Percentiles rank a stretch among this genome's conserved stretches.
phyloP scores from a whole-genome alignment of 331 rosid genomes.

The Malus hybrid region DNA sequence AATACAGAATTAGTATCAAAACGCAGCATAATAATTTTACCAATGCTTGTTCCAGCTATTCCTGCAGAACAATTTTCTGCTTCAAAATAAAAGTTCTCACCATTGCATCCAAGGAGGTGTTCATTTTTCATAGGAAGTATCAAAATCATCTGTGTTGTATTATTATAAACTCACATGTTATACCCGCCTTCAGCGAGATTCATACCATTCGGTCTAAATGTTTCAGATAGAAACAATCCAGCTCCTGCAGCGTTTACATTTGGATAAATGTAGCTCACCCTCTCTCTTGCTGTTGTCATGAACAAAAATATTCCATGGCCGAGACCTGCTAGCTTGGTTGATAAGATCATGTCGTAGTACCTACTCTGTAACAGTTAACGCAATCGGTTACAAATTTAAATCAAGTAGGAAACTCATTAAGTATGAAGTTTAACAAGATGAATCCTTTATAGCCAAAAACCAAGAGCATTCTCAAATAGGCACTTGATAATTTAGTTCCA shows the following conservation, averaged over 20 bases:
- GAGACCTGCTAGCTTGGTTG: slow-evolving; percentile 85
- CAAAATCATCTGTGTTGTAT: slow-evolving; percentile 3
- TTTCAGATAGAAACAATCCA: slow-evolving; percentile 67
- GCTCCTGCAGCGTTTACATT: slow-evolving; percentile 95
- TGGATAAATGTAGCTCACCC: slow-evolving; percentile 81
- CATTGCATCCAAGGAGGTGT: background rate
- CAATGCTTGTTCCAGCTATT: background rate
- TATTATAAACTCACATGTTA: slow-evolving; percentile 51
- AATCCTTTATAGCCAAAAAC: no score
- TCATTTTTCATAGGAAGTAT: background rate
- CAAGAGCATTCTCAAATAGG: background rate
- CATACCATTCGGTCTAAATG: slow-evolving; percentile 45
- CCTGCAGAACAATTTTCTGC: background rate
- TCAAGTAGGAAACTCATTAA: background rate
- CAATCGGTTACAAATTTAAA: slow-evolving; percentile 3
- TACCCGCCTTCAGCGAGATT: slow-evolving; percentile 91
- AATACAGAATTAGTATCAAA: background rate
- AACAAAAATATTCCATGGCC: slow-evolving; percentile 84
- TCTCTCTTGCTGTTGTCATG: slow-evolving; percentile 79
- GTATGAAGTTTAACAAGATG: background rate
- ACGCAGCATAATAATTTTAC: background rate
- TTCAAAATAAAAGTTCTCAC: background rate
- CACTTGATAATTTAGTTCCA: background rate
- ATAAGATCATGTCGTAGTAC: slow-evolving; percentile 90
- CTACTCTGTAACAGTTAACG: slow-evolving; percentile 47